Conservation (phyloP, 257 asterid species). For the Coffea eugenioides region DNA sequence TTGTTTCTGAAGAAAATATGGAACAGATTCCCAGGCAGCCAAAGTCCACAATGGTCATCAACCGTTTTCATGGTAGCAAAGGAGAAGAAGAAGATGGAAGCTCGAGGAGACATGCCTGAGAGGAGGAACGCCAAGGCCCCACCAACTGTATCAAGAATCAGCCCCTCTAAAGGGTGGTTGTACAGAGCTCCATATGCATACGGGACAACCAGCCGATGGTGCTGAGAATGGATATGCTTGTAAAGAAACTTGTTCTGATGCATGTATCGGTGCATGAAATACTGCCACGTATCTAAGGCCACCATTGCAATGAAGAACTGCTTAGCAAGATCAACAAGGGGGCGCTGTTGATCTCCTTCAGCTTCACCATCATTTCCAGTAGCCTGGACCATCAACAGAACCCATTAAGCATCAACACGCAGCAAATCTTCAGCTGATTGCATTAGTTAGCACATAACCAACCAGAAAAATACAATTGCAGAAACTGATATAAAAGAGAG, state of each 20-base stretch:
- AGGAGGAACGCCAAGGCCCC: slow-evolving; percentile 81
- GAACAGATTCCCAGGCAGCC: slow-evolving; percentile 88
- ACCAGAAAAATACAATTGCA: background rate
- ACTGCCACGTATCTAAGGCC: slow-evolving; percentile 89
- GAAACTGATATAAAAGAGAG: background rate
- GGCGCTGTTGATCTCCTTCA: slow-evolving; percentile 34
- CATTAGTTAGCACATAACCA: background rate
- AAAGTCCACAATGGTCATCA: slow-evolving; percentile 88
- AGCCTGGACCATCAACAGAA: slow-evolving; percentile 42
- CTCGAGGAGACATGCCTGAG: slow-evolving; percentile 89
- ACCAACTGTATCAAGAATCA: slow-evolving; percentile 80
- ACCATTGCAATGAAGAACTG: slow-evolving; percentile 69
- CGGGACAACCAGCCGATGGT: slow-evolving; percentile 82
- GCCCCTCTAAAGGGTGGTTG: slow-evolving; percentile 94
- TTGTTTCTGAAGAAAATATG: slow-evolving; percentile 70
- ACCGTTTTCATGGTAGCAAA: slow-evolving; percentile 89
- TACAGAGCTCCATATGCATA: slow-evolving; percentile 89
- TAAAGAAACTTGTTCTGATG: slow-evolving; percentile 90
- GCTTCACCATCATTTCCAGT: slow-evolving; percentile 57
- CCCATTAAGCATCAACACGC: slow-evolving; percentile 8
- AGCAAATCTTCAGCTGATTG: background rate
- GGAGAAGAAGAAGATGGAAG: slow-evolving; percentile 89
- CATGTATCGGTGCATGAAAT: slow-evolving; percentile 92
- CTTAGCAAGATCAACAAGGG: slow-evolving; percentile 50
- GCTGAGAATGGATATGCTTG: slow-evolving; percentile 83